Conservation (phyloP, 148 eudicot species). For the Talinum fruticosum region DNA sequence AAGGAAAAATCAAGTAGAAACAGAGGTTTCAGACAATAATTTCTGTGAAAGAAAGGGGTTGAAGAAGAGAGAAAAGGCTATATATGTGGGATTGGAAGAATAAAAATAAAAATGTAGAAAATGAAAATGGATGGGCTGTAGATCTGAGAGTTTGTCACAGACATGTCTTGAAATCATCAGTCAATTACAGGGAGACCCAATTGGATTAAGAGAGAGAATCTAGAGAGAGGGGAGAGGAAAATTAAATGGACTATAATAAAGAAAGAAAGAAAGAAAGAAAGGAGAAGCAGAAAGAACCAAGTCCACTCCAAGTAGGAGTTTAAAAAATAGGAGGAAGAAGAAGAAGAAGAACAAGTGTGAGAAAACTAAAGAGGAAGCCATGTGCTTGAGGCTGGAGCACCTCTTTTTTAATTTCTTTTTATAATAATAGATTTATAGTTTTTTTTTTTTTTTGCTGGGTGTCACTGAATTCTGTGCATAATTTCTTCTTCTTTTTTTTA, state of each 20-base stretch:
- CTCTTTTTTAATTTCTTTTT: neutral
- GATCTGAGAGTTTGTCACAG: conserved; percentile 29
- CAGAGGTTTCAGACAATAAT: neutral
- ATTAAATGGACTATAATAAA: neutral
- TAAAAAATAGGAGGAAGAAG: neutral
- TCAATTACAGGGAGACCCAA: conserved; percentile 27
- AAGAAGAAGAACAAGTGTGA: neutral
- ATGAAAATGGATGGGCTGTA: neutral
- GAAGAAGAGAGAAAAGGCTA: neutral
- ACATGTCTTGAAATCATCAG: conserved; percentile 33
- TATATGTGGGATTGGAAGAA: conserved; percentile 1
- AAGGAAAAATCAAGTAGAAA: neutral
- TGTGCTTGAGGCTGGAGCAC: neutral
- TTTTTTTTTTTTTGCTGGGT: neutral
- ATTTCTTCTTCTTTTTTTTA: no score
- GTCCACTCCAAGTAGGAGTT: conserved; percentile 23
- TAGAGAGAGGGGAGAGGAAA: neutral
- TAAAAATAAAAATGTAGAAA: neutral
- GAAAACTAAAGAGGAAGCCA: neutral
- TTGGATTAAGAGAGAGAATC: conserved; percentile 5
- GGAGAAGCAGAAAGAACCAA: conserved; percentile 13
- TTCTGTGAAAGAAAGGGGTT: no score
- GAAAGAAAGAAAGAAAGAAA: neutral
- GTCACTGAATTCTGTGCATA: neutral
- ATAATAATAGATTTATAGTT: neutral